A percentile compares a stretch with the other conserved stretches of the same genome.
phyloP scores from a whole-genome alignment of 495 filamentous ascomycete genomes.

The Hypoxylon fragiforme region DNA sequence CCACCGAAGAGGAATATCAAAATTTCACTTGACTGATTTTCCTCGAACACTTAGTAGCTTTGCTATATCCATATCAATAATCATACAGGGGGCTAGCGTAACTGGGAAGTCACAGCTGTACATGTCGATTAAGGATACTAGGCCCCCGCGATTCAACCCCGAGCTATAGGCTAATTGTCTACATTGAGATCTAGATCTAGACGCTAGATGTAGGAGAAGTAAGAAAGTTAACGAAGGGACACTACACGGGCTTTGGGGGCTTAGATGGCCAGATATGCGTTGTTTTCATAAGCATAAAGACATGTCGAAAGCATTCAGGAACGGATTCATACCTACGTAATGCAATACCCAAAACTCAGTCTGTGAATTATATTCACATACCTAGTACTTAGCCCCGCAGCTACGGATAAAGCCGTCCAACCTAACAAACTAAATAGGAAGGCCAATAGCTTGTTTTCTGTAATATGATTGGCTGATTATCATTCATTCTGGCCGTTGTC shows the following conservation, averaged over 20 bases:
- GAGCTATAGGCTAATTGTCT: not conserved
- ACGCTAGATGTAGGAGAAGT: not conserved
- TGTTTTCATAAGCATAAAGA: too few relatives aligned
- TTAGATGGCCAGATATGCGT: too few relatives aligned
- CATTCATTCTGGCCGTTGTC: too few relatives aligned
- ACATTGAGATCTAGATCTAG: not conserved
- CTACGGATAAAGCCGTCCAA: not conserved
- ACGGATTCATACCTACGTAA: slow-evolving; percentile 15
- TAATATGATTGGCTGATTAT: slow-evolving; percentile 15
- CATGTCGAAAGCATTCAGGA: slow-evolving; percentile 13
- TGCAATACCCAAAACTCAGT: slow-evolving; percentile 26
- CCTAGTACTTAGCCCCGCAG: too few relatives aligned
- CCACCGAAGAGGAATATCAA: slow-evolving; percentile 8
- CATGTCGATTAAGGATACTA: not conserved
- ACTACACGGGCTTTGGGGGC: too few relatives aligned
- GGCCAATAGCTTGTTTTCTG: slow-evolving; percentile 7
- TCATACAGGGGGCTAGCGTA: too few relatives aligned
- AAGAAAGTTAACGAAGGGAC: too few relatives aligned
- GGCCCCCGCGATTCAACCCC: not conserved
- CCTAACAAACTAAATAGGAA: slow-evolving; percentile 21
- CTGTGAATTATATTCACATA: not conserved
- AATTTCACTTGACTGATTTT: not conserved
- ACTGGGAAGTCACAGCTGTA: too few relatives aligned
- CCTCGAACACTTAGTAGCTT: too few relatives aligned
- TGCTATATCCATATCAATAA: too few relatives aligned